These are phyloP conservation scores for Capsella rubella DNA, from an alignment of 441 rosid species.

Conservation along the genomic window DNA sequence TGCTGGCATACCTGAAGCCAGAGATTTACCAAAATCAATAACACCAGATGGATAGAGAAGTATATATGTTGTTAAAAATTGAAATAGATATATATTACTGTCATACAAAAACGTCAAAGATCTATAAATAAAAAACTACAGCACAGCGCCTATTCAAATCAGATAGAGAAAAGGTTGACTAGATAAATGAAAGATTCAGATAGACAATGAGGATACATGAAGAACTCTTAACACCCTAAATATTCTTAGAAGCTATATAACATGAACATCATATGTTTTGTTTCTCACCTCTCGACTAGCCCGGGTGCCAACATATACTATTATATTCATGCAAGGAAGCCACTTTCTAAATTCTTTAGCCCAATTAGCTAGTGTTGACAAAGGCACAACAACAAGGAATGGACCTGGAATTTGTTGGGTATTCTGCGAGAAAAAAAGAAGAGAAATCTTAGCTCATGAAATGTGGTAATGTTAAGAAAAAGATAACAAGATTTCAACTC, in stretches of 20 bases:
- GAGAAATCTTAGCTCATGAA: slow-evolving; percentile 25
- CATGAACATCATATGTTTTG: slow-evolving; percentile 22
- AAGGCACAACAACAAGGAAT: slow-evolving; percentile 97
- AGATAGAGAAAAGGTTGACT: slow-evolving; percentile 16
- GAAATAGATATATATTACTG: slow-evolving; percentile 7
- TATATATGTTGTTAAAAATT: background rate
- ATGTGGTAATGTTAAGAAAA: slow-evolving; percentile 25
- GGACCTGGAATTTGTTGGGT: slow-evolving; percentile 99
- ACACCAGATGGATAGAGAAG: slow-evolving; percentile 6
- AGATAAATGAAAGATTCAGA: slow-evolving; percentile 5
- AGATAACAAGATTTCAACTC: slow-evolving; percentile 12
- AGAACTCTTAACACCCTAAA: slow-evolving; percentile 19
- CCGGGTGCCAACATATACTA: slow-evolving; percentile 97
- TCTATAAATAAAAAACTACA: slow-evolving; percentile 20
- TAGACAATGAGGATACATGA: slow-evolving; percentile 32
- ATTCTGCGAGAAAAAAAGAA: slow-evolving; percentile 56
- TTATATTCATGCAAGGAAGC: slow-evolving; percentile 95
- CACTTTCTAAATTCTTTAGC: slow-evolving; percentile 99
- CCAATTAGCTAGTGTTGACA: slow-evolving; percentile 99
- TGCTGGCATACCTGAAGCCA: slow-evolving; percentile 94
- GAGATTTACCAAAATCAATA: slow-evolving; percentile 24
- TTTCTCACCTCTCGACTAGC: slow-evolving; percentile 95
- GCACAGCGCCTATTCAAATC: slow-evolving; percentile 10
- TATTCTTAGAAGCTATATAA: slow-evolving; percentile 7
- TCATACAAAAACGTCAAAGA: background rate